A percentile compares a stretch with the other conserved stretches of the same genome.
Conservation (phyloP, 2,329 filamentous ascomycete genomes). For the Botrytis hyacinthi region DNA sequence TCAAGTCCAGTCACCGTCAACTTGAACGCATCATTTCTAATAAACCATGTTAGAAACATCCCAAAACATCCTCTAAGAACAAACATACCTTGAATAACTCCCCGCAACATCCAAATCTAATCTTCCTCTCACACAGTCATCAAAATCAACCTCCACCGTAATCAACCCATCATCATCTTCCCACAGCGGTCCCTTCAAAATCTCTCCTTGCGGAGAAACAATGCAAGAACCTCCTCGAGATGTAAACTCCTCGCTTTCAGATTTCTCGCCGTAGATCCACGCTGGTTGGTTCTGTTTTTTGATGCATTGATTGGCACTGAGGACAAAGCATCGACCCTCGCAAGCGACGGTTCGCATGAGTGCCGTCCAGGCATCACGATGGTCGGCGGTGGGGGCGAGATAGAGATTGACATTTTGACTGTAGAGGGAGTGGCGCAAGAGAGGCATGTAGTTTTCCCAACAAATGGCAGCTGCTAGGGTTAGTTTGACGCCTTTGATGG, state of each 20-base stretch:
- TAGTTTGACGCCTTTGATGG: not conserved
- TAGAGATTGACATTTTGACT: conserved; percentile 1
- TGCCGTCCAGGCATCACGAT: not conserved
- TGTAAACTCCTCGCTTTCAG: not conserved
- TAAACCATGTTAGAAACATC: not conserved
- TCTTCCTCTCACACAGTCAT: not conserved
- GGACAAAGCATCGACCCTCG: not conserved
- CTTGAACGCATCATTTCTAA: not conserved
- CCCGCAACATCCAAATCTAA: not conserved
- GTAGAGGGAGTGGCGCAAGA: not conserved
- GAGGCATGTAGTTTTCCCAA: not conserved
- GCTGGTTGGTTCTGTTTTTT: not conserved
- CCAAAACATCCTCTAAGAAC: not conserved
- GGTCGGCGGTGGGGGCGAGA: not conserved
- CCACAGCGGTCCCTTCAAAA: not conserved
- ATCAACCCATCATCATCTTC: not conserved
- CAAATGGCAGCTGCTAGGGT: not conserved
- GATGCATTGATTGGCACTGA: not conserved
- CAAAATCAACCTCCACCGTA: not conserved
- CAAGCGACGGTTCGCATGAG: not conserved
- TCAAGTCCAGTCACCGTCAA: not conserved
- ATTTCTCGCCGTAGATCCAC: not conserved
- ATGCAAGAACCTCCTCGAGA: not conserved
- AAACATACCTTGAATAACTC: not conserved
- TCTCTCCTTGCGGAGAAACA: not conserved